Base-by-base conservation (phyloP, 345 rosid genomes). In the Syzygium jambos region DNA sequence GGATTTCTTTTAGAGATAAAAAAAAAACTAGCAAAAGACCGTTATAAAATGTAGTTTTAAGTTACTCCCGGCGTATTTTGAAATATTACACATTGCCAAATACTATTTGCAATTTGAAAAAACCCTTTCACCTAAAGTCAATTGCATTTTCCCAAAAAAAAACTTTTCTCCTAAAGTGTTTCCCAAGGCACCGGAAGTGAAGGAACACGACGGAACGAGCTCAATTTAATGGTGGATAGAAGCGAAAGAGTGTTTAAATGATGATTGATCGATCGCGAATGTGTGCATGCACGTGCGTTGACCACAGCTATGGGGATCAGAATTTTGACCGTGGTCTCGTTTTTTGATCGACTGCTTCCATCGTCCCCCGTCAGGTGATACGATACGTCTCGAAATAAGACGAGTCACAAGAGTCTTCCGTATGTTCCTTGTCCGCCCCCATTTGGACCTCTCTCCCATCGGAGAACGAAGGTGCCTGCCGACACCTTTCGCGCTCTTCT, bases 31-130 rank as follows among this genome's bases (percentile, higher is more conserved):
- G 29, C 63, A 0, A 25, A 25, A 5, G 6, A 4, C 27, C 15
- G 25, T 57, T 57, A 57, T 57, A 25, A 21, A 11, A 6, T 2
- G 29, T 5, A 27, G 30, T n/a, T 59, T 0, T 25, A 27, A 5
- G 7, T 59, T 59, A 0, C 0, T 59, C 65, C 0, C 15, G 11
- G 11, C 11, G 27, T 2, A 0, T 59, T 59, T 25, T 25, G 9
- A 27, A 59, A 25, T 59, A 25, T 59, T 59, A 27, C 30, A 27
- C 65, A 11, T 57, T 25, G 11, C 11, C 1, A 2, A 25, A 11
- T 14, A 11, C 16, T 25, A 1, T 1, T 59, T 2, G 0, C 11
- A 11, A 1, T 25, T 4, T 11, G 7, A 9, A 57, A 25, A 57
- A 23, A 0, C 1, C 6, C 0, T 25, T 57, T 25, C 14, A 57